Conservation (phyloP, 75 land plant species). For the Cryptomeria japonica region DNA sequence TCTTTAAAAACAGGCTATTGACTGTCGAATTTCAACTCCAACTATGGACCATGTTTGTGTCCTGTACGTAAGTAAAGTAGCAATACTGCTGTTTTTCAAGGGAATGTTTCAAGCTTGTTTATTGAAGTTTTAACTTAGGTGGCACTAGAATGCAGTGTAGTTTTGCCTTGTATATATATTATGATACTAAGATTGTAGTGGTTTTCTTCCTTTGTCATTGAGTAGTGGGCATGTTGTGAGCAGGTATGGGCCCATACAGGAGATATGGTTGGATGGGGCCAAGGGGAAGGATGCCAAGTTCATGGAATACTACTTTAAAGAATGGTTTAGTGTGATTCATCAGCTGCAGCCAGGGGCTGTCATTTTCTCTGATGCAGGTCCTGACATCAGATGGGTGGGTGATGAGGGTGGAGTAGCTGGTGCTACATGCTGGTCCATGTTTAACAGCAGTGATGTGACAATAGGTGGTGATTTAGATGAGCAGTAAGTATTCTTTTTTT, state of each 20-base stretch:
- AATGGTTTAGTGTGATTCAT: slow-evolving; percentile 76
- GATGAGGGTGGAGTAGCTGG: slow-evolving; percentile 84
- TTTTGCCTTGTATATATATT: neutral
- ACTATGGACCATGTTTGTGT: neutral
- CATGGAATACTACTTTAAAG: slow-evolving; percentile 80
- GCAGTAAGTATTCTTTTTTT: slow-evolving; percentile 21
- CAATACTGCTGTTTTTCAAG: neutral
- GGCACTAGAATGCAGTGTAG: neutral
- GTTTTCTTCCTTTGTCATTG: neutral
- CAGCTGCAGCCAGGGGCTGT: slow-evolving; percentile 81
- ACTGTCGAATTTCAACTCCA: neutral
- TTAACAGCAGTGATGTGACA: slow-evolving; percentile 46
- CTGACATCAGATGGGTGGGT: slow-evolving; percentile 89
- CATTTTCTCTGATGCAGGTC: slow-evolving; percentile 94
- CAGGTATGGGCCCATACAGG: slow-evolving; percentile 83
- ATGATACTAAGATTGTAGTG: neutral
- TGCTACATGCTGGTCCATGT: slow-evolving; percentile 89
- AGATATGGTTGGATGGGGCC: slow-evolving; percentile 93
- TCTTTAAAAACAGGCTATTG: neutral
- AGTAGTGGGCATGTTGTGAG: neutral
- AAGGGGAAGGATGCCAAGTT: slow-evolving; percentile 69
- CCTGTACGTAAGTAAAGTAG: neutral
- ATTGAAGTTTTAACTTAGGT: neutral
- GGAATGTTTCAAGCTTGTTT: neutral
- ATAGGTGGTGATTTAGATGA: slow-evolving; percentile 53